A percentile compares a stretch with the other conserved stretches of the same genome.
phyloP scores from a whole-genome alignment of 257 asterid species.

The Solanum neorickii region DNA sequence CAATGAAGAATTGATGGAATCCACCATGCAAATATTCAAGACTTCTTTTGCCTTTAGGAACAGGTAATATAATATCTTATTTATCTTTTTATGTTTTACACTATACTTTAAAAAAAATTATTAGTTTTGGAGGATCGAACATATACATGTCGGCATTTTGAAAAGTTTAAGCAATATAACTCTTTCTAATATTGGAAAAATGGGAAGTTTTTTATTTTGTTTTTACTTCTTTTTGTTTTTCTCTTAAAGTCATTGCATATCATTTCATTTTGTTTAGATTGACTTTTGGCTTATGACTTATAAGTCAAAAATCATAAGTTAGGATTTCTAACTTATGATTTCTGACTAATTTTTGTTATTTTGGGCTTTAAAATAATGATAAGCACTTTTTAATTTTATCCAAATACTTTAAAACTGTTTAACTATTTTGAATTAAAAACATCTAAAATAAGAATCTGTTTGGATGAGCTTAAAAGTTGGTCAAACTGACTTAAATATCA shows the following conservation, averaged over 20 bases:
- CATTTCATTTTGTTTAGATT: not conserved
- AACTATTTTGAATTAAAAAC: no score
- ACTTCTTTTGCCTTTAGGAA: constrained; percentile 83
- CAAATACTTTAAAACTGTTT: no score
- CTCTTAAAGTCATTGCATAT: not conserved
- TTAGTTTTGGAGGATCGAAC: rapidly evolving
- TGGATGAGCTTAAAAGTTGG: no score
- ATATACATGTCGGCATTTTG: rapidly evolving
- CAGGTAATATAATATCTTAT: constrained; percentile 32
- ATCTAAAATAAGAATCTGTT: no score
- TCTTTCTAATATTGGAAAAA: not conserved
- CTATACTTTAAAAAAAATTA: no score
- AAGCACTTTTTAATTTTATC: no score
- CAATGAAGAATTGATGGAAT: constrained; percentile 84
- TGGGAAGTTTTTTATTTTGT: not conserved
- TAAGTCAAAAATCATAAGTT: no score
- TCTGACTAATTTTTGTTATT: no score
- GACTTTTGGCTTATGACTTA: no score
- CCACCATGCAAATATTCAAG: constrained; percentile 84
- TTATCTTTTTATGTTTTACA: not conserved
- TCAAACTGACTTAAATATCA: no score
- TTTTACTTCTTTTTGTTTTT: not conserved
- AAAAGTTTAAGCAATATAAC: not conserved
- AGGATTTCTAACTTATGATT: no score
- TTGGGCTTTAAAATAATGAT: no score